A percentile compares a stretch with the other conserved stretches of the same genome.
Evolutionary conservation across 2,329 filamentous ascomycete genomes (phyloP).

Genomic region (Cladosporium sp.): DNA sequence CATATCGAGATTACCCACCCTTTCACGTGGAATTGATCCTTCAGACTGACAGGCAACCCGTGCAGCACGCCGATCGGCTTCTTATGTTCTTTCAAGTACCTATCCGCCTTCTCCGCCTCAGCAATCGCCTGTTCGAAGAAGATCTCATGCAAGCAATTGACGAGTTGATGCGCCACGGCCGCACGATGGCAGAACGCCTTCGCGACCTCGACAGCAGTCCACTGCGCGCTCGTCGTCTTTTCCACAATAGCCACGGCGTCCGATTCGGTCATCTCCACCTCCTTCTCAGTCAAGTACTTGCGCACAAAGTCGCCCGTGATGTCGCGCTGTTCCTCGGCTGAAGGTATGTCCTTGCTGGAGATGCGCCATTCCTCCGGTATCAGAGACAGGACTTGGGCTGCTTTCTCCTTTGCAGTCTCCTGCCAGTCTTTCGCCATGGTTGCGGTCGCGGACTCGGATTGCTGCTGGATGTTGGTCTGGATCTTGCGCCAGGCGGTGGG

Average conservation of each 20-base stretch:
- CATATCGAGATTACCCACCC: conserved; percentile 19
- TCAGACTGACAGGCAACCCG: conserved; percentile 45
- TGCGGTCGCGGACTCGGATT: conserved; percentile 21
- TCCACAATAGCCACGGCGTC: conserved; percentile 54
- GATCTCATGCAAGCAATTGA: conserved; percentile 43
- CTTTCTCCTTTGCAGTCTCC: conserved; percentile 48
- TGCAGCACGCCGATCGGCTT: conserved; percentile 44
- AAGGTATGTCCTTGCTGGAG: conserved; percentile 43
- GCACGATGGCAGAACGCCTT: conserved; percentile 41
- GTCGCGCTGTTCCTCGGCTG: conserved; percentile 50
- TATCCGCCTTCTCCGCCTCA: conserved; percentile 39
- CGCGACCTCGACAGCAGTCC: conserved; percentile 54
- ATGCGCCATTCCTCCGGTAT: conserved; percentile 58
- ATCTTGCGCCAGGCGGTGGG: conserved; percentile 12
- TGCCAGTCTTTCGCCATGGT: conserved; percentile 42
- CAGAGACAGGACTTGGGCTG: conserved; percentile 48
- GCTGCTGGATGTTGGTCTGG: background rate
- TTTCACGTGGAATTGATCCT: conserved; percentile 48
- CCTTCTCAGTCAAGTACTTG: conserved; percentile 49
- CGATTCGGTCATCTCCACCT: conserved; percentile 59
- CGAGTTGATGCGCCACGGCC: conserved; percentile 46
- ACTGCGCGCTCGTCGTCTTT: conserved; percentile 50
- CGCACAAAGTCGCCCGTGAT: conserved; percentile 55
- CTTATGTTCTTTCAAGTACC: conserved; percentile 34
- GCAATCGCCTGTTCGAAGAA: conserved; percentile 45